Base-by-base conservation (phyloP, 2,329 filamentous ascomycete genomes). In the Colletotrichum kahawae region DNA sequence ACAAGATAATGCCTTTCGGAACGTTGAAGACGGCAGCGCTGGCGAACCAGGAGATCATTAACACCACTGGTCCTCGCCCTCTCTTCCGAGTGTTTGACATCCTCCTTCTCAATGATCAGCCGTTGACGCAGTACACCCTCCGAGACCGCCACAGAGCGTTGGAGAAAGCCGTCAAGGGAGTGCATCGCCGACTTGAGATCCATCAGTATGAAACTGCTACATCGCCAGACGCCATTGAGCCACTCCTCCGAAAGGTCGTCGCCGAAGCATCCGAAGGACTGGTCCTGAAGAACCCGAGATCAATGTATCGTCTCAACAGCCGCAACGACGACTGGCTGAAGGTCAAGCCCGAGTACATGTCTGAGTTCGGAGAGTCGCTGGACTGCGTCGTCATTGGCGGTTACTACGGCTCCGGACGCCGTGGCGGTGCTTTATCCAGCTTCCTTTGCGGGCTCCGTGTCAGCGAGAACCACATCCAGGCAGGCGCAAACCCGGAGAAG, bases 291-390 rank as follows among this genome's bases (percentile, higher is more conserved):
- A 98, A 98, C 77, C 97, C 97, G 9, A 90, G 93, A 7, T 98
- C 96, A 1, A 90, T 92, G 80, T 99, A 99, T 82, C 90, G 92
- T 8, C 89, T 98, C 12, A 98, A 98, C 81, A 94, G 95, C 78
- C 93, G 97, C 63, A 97, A 97, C 80, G 95, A 98, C 79, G 95
- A 98, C 83, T 99, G 97, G 97, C 93, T 98, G 85, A 99, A 99
- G 82, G 96, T 99, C 10, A 99, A 99, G 81, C 97, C 97, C 1
- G 97, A 99, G 78, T 99, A 99, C 83, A 98, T 98, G 96, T 93
- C 93, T 3, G 96, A 98, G 77, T 98, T 97, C 82, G 97, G 97
- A 76, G 96, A 98, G 84, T 95, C 94, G 1, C 91, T 99, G 5
- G 97, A 99, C 82, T 95, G 95, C 78, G 87, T 98, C 16, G 89